A percentile compares a stretch with the other conserved stretches of the same genome.
Conservation (phyloP, 495 filamentous ascomycete genomes). For the Echria macrotheca region DNA sequence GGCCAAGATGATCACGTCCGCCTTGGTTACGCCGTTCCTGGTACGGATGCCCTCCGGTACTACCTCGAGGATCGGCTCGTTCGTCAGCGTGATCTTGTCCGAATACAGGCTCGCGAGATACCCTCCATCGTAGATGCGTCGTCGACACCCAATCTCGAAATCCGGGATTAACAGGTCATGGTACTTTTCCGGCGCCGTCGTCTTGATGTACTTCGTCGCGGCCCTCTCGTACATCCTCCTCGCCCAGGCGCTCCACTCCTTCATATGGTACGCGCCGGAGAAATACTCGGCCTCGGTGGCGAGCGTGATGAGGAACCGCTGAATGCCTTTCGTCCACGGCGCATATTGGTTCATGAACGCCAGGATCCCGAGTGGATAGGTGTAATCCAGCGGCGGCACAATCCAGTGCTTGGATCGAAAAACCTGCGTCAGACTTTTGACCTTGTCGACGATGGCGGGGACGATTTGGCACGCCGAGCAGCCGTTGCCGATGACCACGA, state of each 20-base stretch:
- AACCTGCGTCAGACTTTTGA: conserved; percentile 22
- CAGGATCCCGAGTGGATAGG: conserved; percentile 14
- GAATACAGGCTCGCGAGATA: conserved; percentile 15
- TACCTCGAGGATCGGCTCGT: conserved; percentile 28
- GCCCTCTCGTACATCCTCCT: conserved; percentile 12
- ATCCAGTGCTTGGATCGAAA: conserved; percentile 24
- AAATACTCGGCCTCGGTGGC: conserved; percentile 13
- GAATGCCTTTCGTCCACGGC: conserved; percentile 17
- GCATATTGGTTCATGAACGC: conserved; percentile 17
- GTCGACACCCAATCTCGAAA: conserved; percentile 33
- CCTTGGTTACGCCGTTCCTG: not conserved
- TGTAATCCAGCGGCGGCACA: conserved; percentile 22
- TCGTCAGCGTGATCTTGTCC: conserved; percentile 25
- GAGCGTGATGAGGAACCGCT: conserved; percentile 4
- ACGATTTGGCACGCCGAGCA: conserved; percentile 41
- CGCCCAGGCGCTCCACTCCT: not conserved
- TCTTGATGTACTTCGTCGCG: conserved; percentile 24
- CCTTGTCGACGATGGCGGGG: conserved; percentile 20
- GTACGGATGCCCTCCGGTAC: conserved; percentile 25
- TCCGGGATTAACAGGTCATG: conserved; percentile 27
- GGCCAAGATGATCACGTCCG: conserved; percentile 38
- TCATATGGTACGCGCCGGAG: not conserved
- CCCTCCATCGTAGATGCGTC: conserved; percentile 29
- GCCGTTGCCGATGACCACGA: conserved; percentile 55
- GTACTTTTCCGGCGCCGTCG: conserved; percentile 27